Conservation (phyloP, 345 rosid genomes). For the Linum usitatissimum region DNA sequence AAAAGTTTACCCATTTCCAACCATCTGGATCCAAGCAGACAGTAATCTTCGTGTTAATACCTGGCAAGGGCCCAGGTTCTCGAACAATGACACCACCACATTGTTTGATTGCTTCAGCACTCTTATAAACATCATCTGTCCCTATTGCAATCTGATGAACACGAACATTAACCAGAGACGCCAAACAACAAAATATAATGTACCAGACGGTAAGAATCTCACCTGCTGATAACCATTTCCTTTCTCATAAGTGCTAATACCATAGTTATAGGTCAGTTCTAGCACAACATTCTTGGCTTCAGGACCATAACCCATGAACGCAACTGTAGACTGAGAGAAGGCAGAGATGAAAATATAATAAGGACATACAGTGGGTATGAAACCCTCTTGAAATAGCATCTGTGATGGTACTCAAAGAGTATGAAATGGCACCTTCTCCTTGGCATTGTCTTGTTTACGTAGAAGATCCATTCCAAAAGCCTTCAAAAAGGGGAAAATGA, state of each 20-base stretch:
- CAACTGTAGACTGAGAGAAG: slow-evolving; percentile 13
- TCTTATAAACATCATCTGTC: slow-evolving; percentile 8
- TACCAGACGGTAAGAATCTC: not conserved
- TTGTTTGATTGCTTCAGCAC: slow-evolving; percentile 6
- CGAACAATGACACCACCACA: slow-evolving; percentile 1
- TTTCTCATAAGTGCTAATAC: slow-evolving; percentile 3
- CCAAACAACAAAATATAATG: not conserved
- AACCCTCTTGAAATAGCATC: not conserved
- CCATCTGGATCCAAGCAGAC: slow-evolving; percentile 9
- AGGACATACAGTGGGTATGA: too few species aligned
- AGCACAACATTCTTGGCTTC: not conserved
- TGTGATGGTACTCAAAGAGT: not conserved
- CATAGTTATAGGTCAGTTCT: slow-evolving; percentile 6
- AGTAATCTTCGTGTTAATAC: slow-evolving; percentile 5
- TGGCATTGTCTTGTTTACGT: slow-evolving; percentile 11
- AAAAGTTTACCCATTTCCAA: slow-evolving; percentile 4
- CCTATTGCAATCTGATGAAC: slow-evolving; percentile 5
- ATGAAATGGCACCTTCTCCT: slow-evolving; percentile 9
- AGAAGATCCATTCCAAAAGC: slow-evolving; percentile 22
- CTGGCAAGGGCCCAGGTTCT: slow-evolving; percentile 5
- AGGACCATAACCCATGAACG: slow-evolving; percentile 7
- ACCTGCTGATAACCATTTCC: slow-evolving; percentile 10
- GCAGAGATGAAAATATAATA: not conserved
- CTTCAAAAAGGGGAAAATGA: slow-evolving; percentile 12
- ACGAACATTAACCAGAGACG: not conserved